Evolutionary conservation across 2,329 filamentous ascomycete species (phyloP).

Genomic region (Myotisia sp.): DNA sequence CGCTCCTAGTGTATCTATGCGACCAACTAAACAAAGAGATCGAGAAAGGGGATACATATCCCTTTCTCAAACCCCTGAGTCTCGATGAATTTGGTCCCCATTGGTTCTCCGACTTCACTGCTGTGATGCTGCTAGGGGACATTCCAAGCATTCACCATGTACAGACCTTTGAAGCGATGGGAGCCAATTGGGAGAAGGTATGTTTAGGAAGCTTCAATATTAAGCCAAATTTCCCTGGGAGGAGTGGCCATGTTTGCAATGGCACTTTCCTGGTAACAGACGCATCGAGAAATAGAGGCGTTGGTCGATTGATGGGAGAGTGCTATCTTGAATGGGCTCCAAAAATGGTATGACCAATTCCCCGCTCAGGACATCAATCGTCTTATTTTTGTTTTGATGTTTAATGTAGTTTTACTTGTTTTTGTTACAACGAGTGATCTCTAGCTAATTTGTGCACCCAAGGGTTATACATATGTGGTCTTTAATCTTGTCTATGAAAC

Average conservation of each 20-base stretch:
- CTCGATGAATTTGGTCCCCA: constrained; percentile 64
- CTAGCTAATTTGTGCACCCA: no score
- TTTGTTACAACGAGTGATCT: neutral
- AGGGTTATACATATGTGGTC: constrained; percentile 80
- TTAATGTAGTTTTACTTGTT: neutral
- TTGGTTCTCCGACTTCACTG: constrained; percentile 85
- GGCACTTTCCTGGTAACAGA: constrained; percentile 61
- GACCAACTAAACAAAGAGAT: constrained; percentile 83
- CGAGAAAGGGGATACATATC: constrained; percentile 81
- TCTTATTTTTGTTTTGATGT: no score
- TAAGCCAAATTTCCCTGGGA: constrained; percentile 83
- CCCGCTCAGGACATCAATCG: no score
- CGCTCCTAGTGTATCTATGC: constrained; percentile 61
- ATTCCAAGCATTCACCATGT: constrained; percentile 49
- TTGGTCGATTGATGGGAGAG: constrained; percentile 62
- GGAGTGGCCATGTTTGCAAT: constrained; percentile 79
- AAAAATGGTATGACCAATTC: no score
- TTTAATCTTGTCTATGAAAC: constrained; percentile 94
- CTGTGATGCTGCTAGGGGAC: constrained; percentile 71
- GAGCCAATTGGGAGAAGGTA: constrained; percentile 60
- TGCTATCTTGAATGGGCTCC: constrained; percentile 65
- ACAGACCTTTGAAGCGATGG: constrained; percentile 36
- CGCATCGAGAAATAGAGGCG: constrained; percentile 57
- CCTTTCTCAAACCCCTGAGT: constrained; percentile 64
- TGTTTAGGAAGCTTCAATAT: constrained; percentile 88